Base-by-base conservation (phyloP, 1,284 basidiomycete species). In the Ustilago vetiveriae region DNA sequence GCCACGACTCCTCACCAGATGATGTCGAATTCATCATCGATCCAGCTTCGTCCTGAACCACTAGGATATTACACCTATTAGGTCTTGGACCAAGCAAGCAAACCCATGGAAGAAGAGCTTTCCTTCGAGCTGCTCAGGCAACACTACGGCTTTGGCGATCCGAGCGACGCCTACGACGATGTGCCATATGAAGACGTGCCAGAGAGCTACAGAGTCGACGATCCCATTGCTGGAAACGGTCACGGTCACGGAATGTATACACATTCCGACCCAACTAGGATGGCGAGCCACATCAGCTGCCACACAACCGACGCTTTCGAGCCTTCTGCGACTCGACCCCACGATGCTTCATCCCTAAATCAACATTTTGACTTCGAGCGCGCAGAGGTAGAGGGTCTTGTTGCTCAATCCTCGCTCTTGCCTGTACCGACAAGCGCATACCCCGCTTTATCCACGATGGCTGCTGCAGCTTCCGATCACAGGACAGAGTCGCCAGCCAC, bases 351-450 rank as follows among this genome's bases (percentile, higher is more conserved):
- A 13, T 36, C 36, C 3, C 19, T 57, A 8, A 32, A 36, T 5
- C 24, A 33, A 21, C 50, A 53, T 22, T 65, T 65, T 21, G 62
- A 65, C 42, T 65, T 57, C n/a, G 35, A 45, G 3, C 40, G 45
- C 17, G 62, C 62, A 2, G 49, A 65, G 54, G 50, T 26, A 5
- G 50, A 40, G 13, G 62, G 62, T 3, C 22, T 65, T 5, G 30
- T 65, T 13, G 52, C 24, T 16, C 44, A 42, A 9, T 29, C 19
- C 22, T 17, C 23, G 5, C n/a, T 14, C 16, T 4, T 22, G 10
- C 17, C 43, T 16, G 23, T 24, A 14, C 22, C 29, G 13, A n/a
- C 51, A 26, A 30, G n/a, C 27, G 21, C 19, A 19, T 26, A 16
- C 16, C 32, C 23, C 19, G 21, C 33, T 3, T 42, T 42, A 4